Base-by-base conservation (phyloP, 148 eudicot species). In the Rhododendron vialii region DNA sequence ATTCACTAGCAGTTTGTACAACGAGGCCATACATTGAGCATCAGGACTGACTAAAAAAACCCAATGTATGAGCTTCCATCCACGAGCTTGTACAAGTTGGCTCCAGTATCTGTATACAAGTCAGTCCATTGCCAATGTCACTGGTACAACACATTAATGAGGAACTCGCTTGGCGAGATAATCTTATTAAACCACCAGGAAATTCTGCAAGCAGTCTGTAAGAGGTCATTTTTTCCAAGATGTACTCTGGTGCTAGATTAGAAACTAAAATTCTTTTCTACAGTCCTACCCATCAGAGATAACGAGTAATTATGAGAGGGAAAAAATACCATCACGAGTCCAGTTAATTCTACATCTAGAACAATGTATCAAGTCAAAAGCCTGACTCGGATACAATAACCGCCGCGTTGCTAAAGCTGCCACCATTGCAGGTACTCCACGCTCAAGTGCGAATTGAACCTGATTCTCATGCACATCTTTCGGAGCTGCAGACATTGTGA, bases 391-490 rank as follows among this genome's bases (percentile, higher is more conserved):
- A 92, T 93, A 97, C 47, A 94, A 91, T 78, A 97, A 90, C 14
- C 98, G 92, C 18, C 85, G 92, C 63, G 98, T 94, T 43, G 95
- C 91, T 89, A 97, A 94, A 81, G 99, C 98, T 63, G 95, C 95
- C 65, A 92, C 96, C 99, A 97, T 97, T 28, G 99, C 99, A 82
- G 99, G 99, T 88, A 97, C 98, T 57, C 99, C 99, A 84, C 99
- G 95, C 89, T 97, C 99, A 65, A 97, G 96, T 33, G 99, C 98
- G 88, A 97, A 97, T 51, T 97, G 99, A 85, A 97, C 95, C 90
- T 97, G 98, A 75, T 87, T 87, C 82, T 87, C 89, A 45, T 87
- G 89, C 33, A 87, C 89, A 84, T 87, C 89, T 74, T 97, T 95
- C 50, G 99, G 99, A 65, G 99, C 99, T 63, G 95, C 87, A 47